phyloP scores from a whole-genome alignment of 257 asterid genomes.

The Anisodus acutangulus region DNA sequence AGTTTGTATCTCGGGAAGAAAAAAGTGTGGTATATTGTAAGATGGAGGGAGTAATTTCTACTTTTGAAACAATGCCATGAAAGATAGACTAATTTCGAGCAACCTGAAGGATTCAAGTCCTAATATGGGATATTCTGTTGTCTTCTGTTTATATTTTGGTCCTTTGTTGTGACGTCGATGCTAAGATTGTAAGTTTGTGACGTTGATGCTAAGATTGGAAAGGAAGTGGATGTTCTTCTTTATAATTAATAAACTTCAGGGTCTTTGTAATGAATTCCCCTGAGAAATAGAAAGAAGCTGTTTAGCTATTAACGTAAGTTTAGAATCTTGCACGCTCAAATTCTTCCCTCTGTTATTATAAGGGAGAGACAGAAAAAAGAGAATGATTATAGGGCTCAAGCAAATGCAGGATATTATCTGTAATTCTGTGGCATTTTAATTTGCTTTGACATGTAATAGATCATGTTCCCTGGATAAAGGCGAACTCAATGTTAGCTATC shows the following conservation, averaged over 20 bases:
- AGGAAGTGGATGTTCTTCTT: background rate
- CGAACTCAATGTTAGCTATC: background rate
- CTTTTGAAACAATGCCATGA: background rate
- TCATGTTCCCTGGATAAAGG: background rate
- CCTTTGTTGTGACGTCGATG: background rate
- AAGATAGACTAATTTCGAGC: background rate
- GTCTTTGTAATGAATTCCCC: background rate
- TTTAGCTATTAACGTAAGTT: background rate
- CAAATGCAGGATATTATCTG: background rate
- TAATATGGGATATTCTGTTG: background rate
- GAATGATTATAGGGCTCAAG: background rate
- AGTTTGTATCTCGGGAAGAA: background rate
- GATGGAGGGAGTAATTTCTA: background rate
- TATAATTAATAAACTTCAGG: background rate
- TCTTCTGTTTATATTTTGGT: background rate
- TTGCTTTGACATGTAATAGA: background rate
- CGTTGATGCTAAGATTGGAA: background rate
- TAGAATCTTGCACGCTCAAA: background rate
- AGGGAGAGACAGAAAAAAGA: background rate
- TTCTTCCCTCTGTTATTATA: background rate
- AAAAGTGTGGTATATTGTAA: background rate
- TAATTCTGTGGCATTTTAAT: background rate
- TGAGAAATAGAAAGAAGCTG: background rate
- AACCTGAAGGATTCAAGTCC: background rate
- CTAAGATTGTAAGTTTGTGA: constrained; percentile 2